Evolutionary conservation across 2,329 filamentous ascomycete genomes (phyloP).

Genomic region (Neurospora sp.): DNA sequence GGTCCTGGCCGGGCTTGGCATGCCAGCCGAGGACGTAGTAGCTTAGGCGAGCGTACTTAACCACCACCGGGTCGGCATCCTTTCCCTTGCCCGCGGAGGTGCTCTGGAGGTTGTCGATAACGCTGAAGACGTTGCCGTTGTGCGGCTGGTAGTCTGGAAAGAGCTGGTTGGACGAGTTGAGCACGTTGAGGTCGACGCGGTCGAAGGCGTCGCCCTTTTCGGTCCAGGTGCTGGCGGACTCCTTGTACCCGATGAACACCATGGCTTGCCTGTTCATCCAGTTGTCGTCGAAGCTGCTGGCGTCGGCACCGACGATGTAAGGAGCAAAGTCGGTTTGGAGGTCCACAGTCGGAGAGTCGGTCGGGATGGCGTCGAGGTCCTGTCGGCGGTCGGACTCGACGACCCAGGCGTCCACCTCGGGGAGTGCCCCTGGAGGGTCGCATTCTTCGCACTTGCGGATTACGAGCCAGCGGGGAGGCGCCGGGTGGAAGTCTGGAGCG

Average conservation of each 20-base stretch:
- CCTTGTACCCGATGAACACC: constrained; percentile 30
- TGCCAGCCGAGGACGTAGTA: constrained; percentile 30
- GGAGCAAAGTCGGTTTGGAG: constrained; percentile 30
- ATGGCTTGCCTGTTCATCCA: constrained; percentile 26
- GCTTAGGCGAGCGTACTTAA: constrained; percentile 20
- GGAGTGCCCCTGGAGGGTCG: constrained; percentile 6
- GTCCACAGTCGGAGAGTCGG: constrained; percentile 16
- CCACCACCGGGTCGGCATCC: constrained; percentile 16
- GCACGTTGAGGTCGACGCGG: constrained; percentile 4
- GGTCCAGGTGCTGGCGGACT: constrained; percentile 10
- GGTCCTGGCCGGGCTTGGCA: constrained; percentile 8
- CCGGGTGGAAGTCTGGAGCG: constrained; percentile 3
- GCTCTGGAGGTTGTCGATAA: constrained; percentile 29
- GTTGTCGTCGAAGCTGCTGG: constrained; percentile 3
- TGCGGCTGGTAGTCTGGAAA: constrained; percentile 33
- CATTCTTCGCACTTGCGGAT: constrained; percentile 21
- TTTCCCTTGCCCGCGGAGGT: constrained; percentile 12
- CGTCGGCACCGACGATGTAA: constrained; percentile 21
- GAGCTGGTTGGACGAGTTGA: constrained; percentile 22
- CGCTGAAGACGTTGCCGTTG: constrained; percentile 30
- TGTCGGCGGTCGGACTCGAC: constrained; percentile 28
- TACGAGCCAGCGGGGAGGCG: constrained; percentile 29
- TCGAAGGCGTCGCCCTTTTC: constrained; percentile 28
- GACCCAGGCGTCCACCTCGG: constrained; percentile 22
- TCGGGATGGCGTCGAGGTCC: constrained; percentile 22